Evolutionary conservation across 2,329 filamentous ascomycete genomes (phyloP), one percentile per base, ranked within the genome.

Genomic region (Botrytis aclada): DNA sequence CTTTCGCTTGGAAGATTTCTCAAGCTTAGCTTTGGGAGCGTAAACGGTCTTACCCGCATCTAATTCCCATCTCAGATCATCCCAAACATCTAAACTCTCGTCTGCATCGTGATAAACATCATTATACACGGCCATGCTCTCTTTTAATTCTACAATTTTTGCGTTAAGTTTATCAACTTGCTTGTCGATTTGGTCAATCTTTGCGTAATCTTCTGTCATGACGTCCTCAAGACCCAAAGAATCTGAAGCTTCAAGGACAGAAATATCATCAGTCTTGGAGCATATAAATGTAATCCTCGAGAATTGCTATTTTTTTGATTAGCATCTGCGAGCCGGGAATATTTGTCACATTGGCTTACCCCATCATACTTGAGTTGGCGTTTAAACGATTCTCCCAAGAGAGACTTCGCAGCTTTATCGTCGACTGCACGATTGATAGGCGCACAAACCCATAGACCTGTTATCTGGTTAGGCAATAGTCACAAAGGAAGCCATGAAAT

Each of bases 261-360:
- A 80, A 2, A 91, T 88, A 61, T 90, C 88, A 77, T 91, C 89
- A 0, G 87, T 89, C 77, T 90, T 91, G 25, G 84, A 86, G 77
- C 88, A 90, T 22, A 91, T 87, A 74, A 91, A 90, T 0, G 70
- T 72, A 20, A 72, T 72, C 51, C 63, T 41, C 20, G 71, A 70
- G 29, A 72, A 69, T 72, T 69, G 45, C 66, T 69, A 54, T 32
- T 25, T 22, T 22, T 14, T 1, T 25, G 9, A 29, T 72, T 56
- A 72, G 56, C 32, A 29, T 18, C 29, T 41, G 5, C 37, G 16
- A 16, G 18, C 18, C 4, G 5, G 29, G 3, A 9, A 37, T 41
- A 4, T 16, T 16, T 18, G 12, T 34, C 10, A 37, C 14, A 22
- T 51, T 45, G 9, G 37, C 70, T 67, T 0, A 82, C 84, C 2